Evolutionary conservation across 163 green algal genomes (phyloP).

Genomic region (Coccomyxa subellipsoidea): DNA sequence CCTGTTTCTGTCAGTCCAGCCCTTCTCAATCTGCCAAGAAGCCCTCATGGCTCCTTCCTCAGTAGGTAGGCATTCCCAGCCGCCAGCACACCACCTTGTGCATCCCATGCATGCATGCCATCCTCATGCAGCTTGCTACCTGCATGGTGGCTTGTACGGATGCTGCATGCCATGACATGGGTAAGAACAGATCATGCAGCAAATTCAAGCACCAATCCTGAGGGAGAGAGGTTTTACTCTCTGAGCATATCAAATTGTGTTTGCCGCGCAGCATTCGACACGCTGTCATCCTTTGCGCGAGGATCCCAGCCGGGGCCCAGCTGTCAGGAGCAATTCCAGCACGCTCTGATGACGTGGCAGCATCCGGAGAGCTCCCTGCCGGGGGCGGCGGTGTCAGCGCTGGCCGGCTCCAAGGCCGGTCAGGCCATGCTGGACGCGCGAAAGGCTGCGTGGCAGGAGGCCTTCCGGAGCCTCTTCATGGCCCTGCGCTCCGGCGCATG

Average conservation of each 20-base stretch:
- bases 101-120: background rate
- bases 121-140: background rate
- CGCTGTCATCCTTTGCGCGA: constrained; percentile 14
- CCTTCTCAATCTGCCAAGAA: constrained; percentile 30
- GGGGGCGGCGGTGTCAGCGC: background rate
- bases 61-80: background rate
- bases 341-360: constrained; percentile 22
- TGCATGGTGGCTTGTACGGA: background rate
- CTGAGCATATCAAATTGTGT: too few species aligned
- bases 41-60: constrained; percentile 10
- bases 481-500: constrained; percentile 28
- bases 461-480: constrained; percentile 41
- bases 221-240: too few species aligned
- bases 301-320: constrained; percentile 18
- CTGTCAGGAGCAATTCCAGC: constrained; percentile 8
- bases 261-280: constrained; percentile 17
- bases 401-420: background rate
- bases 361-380: background rate
- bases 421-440: background rate
- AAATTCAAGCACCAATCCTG: background rate
- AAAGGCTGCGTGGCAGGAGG: constrained; percentile 31
- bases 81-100: background rate
- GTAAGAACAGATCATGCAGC: background rate
- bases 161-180: background rate
- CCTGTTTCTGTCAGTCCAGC: constrained; percentile 27